Conservation (phyloP, 805 yeast species). For the Starmerella asiatica region DNA sequence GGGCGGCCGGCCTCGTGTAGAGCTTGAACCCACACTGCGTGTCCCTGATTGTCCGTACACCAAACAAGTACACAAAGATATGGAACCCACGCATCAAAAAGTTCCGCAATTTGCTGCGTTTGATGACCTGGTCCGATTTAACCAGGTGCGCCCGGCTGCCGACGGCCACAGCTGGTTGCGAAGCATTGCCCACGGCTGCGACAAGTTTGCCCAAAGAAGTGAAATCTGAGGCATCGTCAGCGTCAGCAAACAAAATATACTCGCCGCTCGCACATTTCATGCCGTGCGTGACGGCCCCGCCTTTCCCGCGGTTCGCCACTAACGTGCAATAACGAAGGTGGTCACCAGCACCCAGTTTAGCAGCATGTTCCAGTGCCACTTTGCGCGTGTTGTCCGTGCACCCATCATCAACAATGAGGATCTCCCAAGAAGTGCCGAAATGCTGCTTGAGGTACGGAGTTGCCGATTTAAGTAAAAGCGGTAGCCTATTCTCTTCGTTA, state of each 20-base stretch:
- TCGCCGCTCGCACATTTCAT: slow-evolving; percentile 59
- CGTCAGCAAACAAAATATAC: slow-evolving; percentile 80
- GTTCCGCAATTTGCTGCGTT: slow-evolving; percentile 75
- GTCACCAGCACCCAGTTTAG: slow-evolving; percentile 40
- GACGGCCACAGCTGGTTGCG: slow-evolving; percentile 50
- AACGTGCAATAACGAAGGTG: slow-evolving; percentile 58
- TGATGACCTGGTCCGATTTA: slow-evolving; percentile 89
- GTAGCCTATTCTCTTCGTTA: slow-evolving; percentile 67
- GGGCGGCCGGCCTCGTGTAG: slow-evolving; percentile 59
- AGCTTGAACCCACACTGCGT: slow-evolving; percentile 97
- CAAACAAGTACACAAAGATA: slow-evolving; percentile 71
- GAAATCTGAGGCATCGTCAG: slow-evolving; percentile 90
- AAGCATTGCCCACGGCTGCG: slow-evolving; percentile 26
- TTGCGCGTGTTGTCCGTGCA: slow-evolving; percentile 67
- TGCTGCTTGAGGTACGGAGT: slow-evolving; percentile 37
- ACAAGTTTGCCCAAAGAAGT: slow-evolving; percentile 46
- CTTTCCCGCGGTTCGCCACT: slow-evolving; percentile 75
- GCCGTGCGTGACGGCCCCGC: slow-evolving; percentile 95
- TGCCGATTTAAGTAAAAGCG: slow-evolving; percentile 28
- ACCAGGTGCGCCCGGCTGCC: slow-evolving; percentile 98
- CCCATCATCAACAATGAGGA: slow-evolving; percentile 84
- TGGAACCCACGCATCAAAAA: slow-evolving; percentile 88
- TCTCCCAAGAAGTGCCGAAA: slow-evolving; percentile 43
- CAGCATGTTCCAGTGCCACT: slow-evolving; percentile 51
- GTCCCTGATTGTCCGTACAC: slow-evolving; percentile 73